These are phyloP conservation scores for Pseudozyma thailandica DNA, from an alignment of 1,284 basidiomycete species.

Conservation along the genomic window DNA sequence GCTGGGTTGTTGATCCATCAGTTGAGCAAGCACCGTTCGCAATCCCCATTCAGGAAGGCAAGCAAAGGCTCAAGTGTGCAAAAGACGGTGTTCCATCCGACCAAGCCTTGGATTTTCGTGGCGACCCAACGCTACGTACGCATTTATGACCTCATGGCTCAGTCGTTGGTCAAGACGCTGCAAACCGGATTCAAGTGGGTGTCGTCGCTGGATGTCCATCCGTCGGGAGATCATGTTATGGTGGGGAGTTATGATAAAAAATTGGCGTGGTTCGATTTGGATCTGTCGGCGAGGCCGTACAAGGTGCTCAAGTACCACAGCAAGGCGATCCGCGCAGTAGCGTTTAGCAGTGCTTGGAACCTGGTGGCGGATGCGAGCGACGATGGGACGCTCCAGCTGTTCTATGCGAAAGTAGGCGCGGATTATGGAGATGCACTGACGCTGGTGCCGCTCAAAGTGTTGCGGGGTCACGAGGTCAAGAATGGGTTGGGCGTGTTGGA, in stretches of 20 bases:
- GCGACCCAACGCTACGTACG: constrained; percentile 98
- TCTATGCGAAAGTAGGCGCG: constrained; percentile 89
- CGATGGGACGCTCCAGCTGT: constrained; percentile 95
- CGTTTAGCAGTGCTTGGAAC: constrained; percentile 84
- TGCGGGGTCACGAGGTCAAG: constrained; percentile 84
- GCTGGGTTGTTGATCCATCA: constrained; percentile 93
- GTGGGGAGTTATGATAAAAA: constrained; percentile 98
- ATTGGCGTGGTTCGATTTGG: constrained; percentile 98
- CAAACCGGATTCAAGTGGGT: constrained; percentile 96
- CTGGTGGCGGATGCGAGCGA: constrained; percentile 95
- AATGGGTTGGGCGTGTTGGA: constrained; percentile 92
- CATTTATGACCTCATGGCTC: constrained; percentile 92
- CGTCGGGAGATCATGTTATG: constrained; percentile 84
- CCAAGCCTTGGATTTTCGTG: constrained; percentile 94
- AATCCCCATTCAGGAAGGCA: constrained; percentile 91
- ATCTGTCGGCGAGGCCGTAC: constrained; percentile 93
- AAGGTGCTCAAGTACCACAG: constrained; percentile 96
- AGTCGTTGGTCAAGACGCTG: constrained; percentile 90
- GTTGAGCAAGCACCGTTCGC: constrained; percentile 88
- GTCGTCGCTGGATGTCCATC: constrained; percentile 93
- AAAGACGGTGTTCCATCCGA: constrained; percentile 91
- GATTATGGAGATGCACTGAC: constrained; percentile 89
- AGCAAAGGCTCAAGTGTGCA: constrained; percentile 87
- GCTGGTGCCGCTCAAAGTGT: constrained; percentile 95
- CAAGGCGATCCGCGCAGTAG: constrained; percentile 87